These are phyloP conservation scores for Tricholoma saponaceum DNA, from an alignment of 768 basidiomycete genomes.

Conservation along the genomic window DNA sequence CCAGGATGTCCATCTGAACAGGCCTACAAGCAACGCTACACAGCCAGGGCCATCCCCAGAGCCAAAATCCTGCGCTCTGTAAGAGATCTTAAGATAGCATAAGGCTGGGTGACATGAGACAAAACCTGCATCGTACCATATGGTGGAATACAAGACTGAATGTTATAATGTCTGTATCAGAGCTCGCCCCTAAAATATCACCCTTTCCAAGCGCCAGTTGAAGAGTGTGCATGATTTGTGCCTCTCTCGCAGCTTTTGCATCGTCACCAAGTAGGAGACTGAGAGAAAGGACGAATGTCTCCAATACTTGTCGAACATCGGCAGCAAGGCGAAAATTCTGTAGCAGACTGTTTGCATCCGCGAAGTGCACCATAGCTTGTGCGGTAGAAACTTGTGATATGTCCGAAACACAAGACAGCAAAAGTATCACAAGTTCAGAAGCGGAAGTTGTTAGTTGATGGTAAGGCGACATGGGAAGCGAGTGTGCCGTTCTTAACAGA, in stretches of 20 bases:
- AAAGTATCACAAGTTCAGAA: conserved; percentile 58
- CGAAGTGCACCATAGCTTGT: conserved; percentile 48
- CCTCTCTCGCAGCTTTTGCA: conserved; percentile 63
- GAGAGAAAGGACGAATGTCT: conserved; percentile 55
- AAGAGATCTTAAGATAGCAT: conserved; percentile 41
- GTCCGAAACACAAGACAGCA: conserved; percentile 59
- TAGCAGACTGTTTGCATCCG: conserved; percentile 51
- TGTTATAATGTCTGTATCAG: conserved; percentile 62
- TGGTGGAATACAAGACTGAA: conserved; percentile 59
- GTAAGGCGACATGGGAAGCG: conserved; percentile 51
- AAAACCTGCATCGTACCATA: conserved; percentile 39
- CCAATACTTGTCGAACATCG: conserved; percentile 52
- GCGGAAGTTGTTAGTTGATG: conserved; percentile 56
- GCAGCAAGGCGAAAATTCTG: conserved; percentile 48
- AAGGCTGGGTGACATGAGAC: conserved; percentile 5
- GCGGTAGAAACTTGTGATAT: conserved; percentile 57
- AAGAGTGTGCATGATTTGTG: conserved; percentile 64
- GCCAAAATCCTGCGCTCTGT: conserved; percentile 58
- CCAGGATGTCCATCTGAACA: conserved; percentile 62
- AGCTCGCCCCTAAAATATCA: conserved; percentile 51
- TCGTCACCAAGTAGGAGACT: conserved; percentile 65
- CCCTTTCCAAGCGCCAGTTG: conserved; percentile 56
- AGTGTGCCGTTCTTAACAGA: conserved; percentile 53
- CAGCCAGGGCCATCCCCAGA: conserved; percentile 52
- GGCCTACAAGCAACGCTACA: conserved; percentile 49